phyloP scores from a whole-genome alignment of 1,284 basidiomycete genomes.

The Phylloporus sp. region DNA sequence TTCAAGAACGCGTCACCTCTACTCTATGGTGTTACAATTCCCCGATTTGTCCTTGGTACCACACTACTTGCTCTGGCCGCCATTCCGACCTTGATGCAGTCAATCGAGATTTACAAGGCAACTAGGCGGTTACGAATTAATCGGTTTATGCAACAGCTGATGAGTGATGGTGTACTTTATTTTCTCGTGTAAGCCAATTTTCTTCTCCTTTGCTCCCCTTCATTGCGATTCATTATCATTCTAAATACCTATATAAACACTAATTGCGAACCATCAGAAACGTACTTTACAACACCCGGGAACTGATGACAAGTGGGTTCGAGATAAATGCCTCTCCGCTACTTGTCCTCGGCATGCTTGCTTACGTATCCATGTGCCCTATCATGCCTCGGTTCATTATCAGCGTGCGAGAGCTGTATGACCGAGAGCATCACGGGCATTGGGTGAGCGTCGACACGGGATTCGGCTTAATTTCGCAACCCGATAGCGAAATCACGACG shows the following conservation, averaged over 20 bases:
- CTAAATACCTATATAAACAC: slow-evolving; percentile 3
- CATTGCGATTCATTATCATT: neutral
- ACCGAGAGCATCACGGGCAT: neutral
- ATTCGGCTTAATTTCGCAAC: neutral
- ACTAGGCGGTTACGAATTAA: neutral
- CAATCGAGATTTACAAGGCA: neutral
- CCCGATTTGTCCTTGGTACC: neutral
- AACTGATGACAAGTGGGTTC: neutral
- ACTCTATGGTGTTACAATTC: neutral
- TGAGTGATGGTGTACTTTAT: neutral
- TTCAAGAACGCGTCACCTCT: neutral
- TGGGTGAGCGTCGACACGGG: neutral
- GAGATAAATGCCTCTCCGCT: too few species aligned
- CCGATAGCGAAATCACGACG: too few species aligned
- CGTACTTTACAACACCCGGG: neutral
- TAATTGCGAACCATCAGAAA: neutral
- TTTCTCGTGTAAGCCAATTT: neutral
- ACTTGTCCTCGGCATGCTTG: neutral
- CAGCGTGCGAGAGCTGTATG: slow-evolving; percentile 1
- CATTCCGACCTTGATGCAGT: neutral
- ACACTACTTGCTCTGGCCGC: neutral
- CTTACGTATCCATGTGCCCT: neutral
- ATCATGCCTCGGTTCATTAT: slow-evolving; percentile 6
- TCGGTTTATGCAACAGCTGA: neutral
- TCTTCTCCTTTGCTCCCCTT: neutral